These are phyloP conservation scores for Podospora tetraspora DNA, from an alignment of 495 filamentous ascomycete genomes.

Conservation along the genomic window DNA sequence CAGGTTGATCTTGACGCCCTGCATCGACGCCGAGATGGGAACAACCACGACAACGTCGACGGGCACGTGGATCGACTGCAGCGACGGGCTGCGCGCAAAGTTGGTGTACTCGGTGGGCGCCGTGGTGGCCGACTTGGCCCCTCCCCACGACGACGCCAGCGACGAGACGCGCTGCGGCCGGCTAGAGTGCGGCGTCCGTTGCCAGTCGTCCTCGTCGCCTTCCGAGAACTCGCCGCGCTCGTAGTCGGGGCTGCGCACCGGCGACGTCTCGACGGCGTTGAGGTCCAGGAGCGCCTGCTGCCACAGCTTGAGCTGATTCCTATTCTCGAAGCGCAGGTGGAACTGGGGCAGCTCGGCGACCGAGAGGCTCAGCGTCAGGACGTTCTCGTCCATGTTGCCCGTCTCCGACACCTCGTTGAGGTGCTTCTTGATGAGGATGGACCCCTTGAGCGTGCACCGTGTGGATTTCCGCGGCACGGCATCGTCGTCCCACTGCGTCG, in stretches of 20 bases:
- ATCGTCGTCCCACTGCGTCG: constrained; percentile 58
- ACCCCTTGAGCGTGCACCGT: constrained; percentile 90
- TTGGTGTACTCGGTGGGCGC: constrained; percentile 77
- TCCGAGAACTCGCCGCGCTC: constrained; percentile 72
- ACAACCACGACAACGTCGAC: constrained; percentile 96
- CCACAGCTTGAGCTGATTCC: constrained; percentile 85
- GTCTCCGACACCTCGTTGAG: constrained; percentile 79
- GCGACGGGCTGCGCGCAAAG: constrained; percentile 48
- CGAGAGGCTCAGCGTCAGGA: constrained; percentile 86
- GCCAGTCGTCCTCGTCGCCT: constrained; percentile 87
- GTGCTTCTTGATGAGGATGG: constrained; percentile 98
- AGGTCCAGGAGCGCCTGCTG: constrained; percentile 81
- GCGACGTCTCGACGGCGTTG: constrained; percentile 58
- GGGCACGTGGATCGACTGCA: constrained; percentile 77
- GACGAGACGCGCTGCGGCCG: constrained; percentile 80
- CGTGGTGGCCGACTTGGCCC: constrained; percentile 69
- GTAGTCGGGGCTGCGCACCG: constrained; percentile 62
- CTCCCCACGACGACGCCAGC: constrained; percentile 77
- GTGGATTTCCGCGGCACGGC: constrained; percentile 57
- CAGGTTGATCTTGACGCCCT: constrained; percentile 94
- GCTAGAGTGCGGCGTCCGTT: constrained; percentile 51
- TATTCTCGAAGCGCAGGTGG: constrained; percentile 84
- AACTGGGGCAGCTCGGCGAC: constrained; percentile 96
- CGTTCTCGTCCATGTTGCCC: constrained; percentile 62
- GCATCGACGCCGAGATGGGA: constrained; percentile 97